Evolutionary conservation across 2,329 filamentous ascomycete genomes (phyloP).

Genomic region (Trichoderma simmonsii): DNA sequence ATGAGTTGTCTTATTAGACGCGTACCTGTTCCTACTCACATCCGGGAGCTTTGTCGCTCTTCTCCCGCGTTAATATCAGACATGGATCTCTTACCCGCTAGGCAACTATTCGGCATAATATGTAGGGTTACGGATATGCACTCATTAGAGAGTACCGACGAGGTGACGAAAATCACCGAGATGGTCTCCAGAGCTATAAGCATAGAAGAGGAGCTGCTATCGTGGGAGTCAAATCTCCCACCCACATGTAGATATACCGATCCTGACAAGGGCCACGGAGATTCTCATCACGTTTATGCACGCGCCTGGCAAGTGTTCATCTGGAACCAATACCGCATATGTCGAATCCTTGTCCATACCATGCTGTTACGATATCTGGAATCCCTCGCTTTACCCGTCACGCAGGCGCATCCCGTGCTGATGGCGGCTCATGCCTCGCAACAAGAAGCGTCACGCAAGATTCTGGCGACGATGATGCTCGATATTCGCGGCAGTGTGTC

Average conservation of each 20-base stretch:
- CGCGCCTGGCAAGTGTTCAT: neutral
- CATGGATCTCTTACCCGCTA: neutral
- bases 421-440: neutral
- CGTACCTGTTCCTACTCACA: neutral
- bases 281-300: neutral
- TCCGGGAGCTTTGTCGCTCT: neutral
- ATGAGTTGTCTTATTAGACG: neutral
- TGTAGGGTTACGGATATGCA: neutral
- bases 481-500: neutral
- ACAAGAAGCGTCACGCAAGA: neutral
- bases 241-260: neutral
- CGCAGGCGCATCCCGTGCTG: neutral
- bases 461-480: neutral
- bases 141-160: neutral
- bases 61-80: neutral
- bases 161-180: neutral
- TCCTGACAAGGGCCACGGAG: neutral
- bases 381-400: neutral
- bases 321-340: neutral
- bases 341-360: neutral
- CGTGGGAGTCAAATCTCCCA: neutral
- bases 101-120: neutral
- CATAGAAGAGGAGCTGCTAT: neutral
- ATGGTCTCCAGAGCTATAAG: neutral
- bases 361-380: neutral